Percentiles rank a stretch among this genome's conserved stretches.
These are phyloP conservation scores for Suillus occidentalis DNA, from an alignment of 768 basidiomycete species.

Conservation along the genomic window DNA sequence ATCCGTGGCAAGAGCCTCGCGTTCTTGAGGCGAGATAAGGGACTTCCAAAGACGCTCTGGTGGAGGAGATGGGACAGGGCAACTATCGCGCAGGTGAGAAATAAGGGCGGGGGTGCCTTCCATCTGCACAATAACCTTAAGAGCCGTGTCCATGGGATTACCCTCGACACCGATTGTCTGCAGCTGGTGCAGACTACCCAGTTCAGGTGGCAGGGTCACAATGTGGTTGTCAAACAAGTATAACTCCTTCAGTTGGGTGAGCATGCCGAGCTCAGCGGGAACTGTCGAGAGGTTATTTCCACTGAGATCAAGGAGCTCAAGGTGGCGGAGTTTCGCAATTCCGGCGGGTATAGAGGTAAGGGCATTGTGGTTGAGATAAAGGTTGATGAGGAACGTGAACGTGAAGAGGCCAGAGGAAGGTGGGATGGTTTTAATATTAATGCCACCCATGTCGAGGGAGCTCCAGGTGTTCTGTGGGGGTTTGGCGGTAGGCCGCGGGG, in stretches of 20 bases:
- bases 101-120: slow-evolving; percentile 92
- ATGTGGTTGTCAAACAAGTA: slow-evolving; percentile 96
- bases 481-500: slow-evolving; percentile 62
- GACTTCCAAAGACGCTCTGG: slow-evolving; percentile 79
- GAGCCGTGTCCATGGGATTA: slow-evolving; percentile 81
- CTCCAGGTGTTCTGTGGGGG: slow-evolving; percentile 82
- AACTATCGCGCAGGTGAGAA: slow-evolving; percentile 89
- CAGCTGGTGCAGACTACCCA: slow-evolving; percentile 89
- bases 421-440: slow-evolving; percentile 89
- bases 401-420: slow-evolving; percentile 70
- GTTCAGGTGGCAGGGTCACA: slow-evolving; percentile 78
- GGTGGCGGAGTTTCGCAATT: slow-evolving; percentile 79
- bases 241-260: slow-evolving; percentile 86
- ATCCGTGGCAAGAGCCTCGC: slow-evolving; percentile 60
- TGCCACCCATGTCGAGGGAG: slow-evolving; percentile 94
- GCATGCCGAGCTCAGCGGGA: slow-evolving; percentile 87
- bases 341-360: slow-evolving; percentile 76
- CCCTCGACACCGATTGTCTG: slow-evolving; percentile 95
- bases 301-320: slow-evolving; percentile 90
- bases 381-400: slow-evolving; percentile 90
- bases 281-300: slow-evolving; percentile 78
- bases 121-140: slow-evolving; percentile 85
- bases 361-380: slow-evolving; percentile 96
- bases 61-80: slow-evolving; percentile 77
- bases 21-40: slow-evolving; percentile 57